A percentile compares a stretch with the other conserved stretches of the same genome.
Evolutionary conservation across 2,329 filamentous ascomycete genomes (phyloP).

Genomic region (Taxawa tesnikishii): DNA sequence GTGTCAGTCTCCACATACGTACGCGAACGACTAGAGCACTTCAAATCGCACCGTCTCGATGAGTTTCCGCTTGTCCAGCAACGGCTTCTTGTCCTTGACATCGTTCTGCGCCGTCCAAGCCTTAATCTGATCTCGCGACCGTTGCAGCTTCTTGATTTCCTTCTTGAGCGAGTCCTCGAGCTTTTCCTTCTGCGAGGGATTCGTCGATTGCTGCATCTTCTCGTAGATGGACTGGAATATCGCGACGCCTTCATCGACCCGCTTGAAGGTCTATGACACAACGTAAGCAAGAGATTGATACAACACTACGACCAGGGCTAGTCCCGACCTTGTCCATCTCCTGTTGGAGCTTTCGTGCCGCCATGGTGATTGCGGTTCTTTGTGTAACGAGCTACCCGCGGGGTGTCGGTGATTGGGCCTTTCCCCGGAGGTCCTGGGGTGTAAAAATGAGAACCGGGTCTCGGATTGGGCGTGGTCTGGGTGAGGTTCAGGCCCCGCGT

Average conservation of each 20-base stretch:
- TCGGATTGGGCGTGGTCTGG: too few relatives aligned
- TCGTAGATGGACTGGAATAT: conserved; percentile 95
- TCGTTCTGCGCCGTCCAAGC: conserved; percentile 98
- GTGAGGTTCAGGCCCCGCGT: too few relatives aligned
- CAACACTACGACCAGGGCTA: too few relatives aligned
- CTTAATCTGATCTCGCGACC: conserved; percentile 96
- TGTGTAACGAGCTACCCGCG: conserved; percentile 1
- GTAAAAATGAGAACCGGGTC: too few relatives aligned
- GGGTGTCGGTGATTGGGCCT: too few relatives aligned
- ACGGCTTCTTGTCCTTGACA: conserved; percentile 96
- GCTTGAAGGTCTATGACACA: conserved; percentile 72
- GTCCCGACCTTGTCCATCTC: conserved; percentile 84
- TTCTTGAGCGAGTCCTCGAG: conserved; percentile 95
- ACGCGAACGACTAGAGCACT: background rate
- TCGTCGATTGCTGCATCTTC: conserved; percentile 88
- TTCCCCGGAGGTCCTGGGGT: too few relatives aligned
- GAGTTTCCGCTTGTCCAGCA: conserved; percentile 85
- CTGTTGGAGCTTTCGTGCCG: conserved; percentile 89
- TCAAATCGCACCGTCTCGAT: conserved; percentile 75
- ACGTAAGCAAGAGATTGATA: too few relatives aligned
- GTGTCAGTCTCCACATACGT: conserved; percentile 16
- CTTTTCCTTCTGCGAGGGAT: conserved; percentile 94
- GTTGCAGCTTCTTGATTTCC: conserved; percentile 99
- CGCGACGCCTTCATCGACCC: conserved; percentile 82
- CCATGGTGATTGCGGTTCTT: conserved; percentile 53